Evolutionary conservation across 768 basidiomycete genomes (phyloP), one percentile per base, ranked within the genome.

Genomic region (Lyophyllum atratum): DNA sequence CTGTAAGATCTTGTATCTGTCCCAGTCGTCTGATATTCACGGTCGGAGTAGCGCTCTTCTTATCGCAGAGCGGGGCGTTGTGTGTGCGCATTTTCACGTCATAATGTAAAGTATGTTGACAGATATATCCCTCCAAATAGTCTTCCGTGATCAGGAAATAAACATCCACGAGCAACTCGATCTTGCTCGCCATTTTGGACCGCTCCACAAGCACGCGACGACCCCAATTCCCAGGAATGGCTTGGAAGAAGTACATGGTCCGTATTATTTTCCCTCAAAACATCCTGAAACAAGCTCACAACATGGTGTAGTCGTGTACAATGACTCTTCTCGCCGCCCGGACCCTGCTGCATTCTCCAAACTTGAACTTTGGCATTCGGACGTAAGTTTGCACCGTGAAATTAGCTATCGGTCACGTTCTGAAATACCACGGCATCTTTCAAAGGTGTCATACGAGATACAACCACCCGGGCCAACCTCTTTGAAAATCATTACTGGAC

Each of bases 401-500:
- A 2, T 25, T 44, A 2, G 40, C 39, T 26, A 15, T 19, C 28
- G 8, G 3, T 42, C 10, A 6, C 12, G 31, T 49, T 33, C 43
- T 29, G 17, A 49, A 6, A 42, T n/a, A 14, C 10, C 24, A 15
- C 6, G 22, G 37, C 11, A 29, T 21, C 25, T 37, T 39, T n/a
- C 17, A 14, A 26, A 80, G 79, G 78, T 87, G 6, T 83, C 88
- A 4, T 94, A 92, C 72, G 92, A 95, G 70, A 65, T 88, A 14
- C 90, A 91, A 64, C 90, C 89, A n/a, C 92, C 92, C 1, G 81
- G 87, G 63, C 78, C 84, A 29, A 93, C 92, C 12, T 91, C 90
- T 9, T 77, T 95, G 33, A 87, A 90, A 65, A 69, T 93, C 46
- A 77, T 91, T 67, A 84, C 86, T 17, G 79, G 81, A 3, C 91